Evolutionary conservation across 139 green algal genomes (phyloP), one percentile per base, ranked within the genome.

Genomic region (Tetraselmis striata): DNA sequence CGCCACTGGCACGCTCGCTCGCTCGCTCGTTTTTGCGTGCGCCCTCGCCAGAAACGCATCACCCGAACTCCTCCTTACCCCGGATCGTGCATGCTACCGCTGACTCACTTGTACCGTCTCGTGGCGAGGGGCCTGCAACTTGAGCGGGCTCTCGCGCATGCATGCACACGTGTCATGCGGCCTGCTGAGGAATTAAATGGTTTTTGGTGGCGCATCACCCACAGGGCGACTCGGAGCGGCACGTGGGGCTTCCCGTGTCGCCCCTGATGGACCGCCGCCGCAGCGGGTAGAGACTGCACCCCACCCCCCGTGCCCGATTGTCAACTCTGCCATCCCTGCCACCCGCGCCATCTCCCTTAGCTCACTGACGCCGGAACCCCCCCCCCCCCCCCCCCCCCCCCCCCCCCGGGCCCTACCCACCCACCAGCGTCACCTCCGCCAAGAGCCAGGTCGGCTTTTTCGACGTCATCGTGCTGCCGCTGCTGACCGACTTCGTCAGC

Each of bases 391-490:
- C n/a, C n/a, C n/a, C n/a, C n/a, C n/a, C n/a, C n/a, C n/a, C n/a
- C n/a, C n/a, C 11, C 26, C 25, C 74, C 74, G 23, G 23, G 74
- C 74, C 25, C 26, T 77, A n/a, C 23, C 23, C 26, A 2, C 26
- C 26, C 2, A 18, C 2, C 74, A 67, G 45, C 5, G 45, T 67
- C 45, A 67, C 5, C 45, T 5, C 45, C 11, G 45, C 45, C 45
- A 67, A 67, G 18, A 77, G 31, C 1, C 85, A 91, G 81, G 88
- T 93, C 1, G 90, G 90, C 76, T 93, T 93, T 85, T 93, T 93
- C 79, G 88, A 92, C 84, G 91, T 93, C 77, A 88, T 93, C 59
- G 88, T 88, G 30, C 83, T 93, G 75, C 90, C 90, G 76, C 88
- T 93, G 23, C 91, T 90, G 85, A 83, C 85, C 31, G 87, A 78